phyloP scores from a whole-genome alignment of 306 rosid species.

The Inga laurina region DNA sequence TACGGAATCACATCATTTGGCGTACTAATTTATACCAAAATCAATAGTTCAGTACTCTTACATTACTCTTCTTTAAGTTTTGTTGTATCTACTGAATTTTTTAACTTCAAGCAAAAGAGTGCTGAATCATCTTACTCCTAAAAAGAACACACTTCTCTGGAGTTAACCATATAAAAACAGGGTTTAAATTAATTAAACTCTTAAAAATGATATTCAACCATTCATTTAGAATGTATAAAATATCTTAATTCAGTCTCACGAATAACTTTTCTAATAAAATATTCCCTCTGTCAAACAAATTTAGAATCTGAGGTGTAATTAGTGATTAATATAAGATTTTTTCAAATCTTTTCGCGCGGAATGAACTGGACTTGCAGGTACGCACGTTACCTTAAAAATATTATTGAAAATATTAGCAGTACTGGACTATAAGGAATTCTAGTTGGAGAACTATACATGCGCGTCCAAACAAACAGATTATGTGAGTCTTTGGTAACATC shows the following conservation, averaged over 20 bases:
- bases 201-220: not conserved
- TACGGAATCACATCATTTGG: not conserved
- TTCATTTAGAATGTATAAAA: not conserved
- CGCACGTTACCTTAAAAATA: not conserved
- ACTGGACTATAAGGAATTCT: not conserved
- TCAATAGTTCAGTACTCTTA: not conserved
- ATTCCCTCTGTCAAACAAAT: not conserved
- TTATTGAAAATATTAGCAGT: not conserved
- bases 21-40: too few relatives aligned
- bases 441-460: not conserved
- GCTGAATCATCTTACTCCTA: not conserved
- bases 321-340: not conserved
- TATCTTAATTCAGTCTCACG: not conserved
- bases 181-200: not conserved
- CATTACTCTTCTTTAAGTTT: not conserved
- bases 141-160: not conserved
- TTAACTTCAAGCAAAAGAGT: not conserved
- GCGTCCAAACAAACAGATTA: too few relatives aligned
- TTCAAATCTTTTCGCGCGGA: not conserved
- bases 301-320: not conserved
- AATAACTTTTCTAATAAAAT: not conserved
- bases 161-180: not conserved
- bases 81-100: too few relatives aligned
- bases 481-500: too few relatives aligned
- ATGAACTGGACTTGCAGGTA: not conserved